Conservation (phyloP, 192 early-diverging fungal species). For the Entomortierella lignicola region DNA sequence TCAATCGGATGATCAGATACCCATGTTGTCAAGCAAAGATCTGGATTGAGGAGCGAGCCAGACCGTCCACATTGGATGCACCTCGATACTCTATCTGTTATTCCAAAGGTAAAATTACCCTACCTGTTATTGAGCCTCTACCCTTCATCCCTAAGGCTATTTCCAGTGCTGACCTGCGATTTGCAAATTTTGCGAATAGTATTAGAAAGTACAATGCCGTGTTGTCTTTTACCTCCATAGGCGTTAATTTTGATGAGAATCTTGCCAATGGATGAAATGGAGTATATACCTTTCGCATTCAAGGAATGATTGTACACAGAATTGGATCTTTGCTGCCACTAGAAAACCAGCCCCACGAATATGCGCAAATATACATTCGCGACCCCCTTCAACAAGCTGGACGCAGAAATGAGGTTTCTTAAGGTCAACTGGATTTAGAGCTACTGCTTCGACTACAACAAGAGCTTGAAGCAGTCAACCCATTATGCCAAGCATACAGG, state of each 20-base stretch:
- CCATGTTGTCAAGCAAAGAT: conserved; percentile 17
- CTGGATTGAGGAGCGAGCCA: conserved; percentile 9
- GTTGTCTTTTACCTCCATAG: conserved; percentile 45
- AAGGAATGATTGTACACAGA: conserved; percentile 10
- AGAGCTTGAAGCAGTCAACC: background rate
- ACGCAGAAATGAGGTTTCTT: background rate
- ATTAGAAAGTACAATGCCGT: conserved; percentile 38
- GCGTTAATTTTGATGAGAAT: conserved; percentile 1
- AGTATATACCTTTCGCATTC: conserved; percentile 25
- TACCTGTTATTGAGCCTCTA: conserved; percentile 3
- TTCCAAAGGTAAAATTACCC: background rate
- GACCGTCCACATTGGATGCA: background rate
- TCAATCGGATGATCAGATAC: background rate
- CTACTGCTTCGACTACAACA: background rate
- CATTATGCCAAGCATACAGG: background rate
- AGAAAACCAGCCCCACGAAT: background rate
- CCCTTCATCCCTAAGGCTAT: conserved; percentile 6
- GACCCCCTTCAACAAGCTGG: background rate
- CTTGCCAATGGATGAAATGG: conserved; percentile 11
- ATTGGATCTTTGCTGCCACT: background rate
- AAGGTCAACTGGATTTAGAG: background rate
- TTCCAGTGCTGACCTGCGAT: background rate
- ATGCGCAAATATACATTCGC: background rate
- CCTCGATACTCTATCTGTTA: conserved; percentile 21
- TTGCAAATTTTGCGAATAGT: conserved; percentile 6